phyloP scores from a whole-genome alignment of 2,329 filamentous ascomycete genomes.

The Penicillium sp. region DNA sequence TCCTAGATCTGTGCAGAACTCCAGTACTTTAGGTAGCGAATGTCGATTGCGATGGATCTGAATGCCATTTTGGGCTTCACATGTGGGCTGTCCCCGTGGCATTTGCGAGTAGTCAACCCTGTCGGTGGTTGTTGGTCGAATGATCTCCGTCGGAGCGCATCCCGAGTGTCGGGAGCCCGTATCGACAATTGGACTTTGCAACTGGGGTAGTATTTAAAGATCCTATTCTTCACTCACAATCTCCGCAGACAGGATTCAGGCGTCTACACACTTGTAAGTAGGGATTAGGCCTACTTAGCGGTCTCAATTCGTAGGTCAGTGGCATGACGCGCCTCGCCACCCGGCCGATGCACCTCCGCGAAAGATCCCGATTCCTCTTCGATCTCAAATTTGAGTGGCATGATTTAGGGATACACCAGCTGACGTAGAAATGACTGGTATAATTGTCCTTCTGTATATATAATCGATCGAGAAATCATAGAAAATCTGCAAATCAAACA shows the following conservation, averaged over 20 bases:
- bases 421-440: background rate
- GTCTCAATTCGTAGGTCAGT: background rate
- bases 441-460: background rate
- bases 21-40: background rate
- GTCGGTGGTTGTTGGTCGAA: background rate
- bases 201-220: too few species aligned
- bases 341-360: background rate
- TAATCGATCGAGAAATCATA: background rate
- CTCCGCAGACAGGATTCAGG: background rate
- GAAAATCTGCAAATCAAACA: background rate
- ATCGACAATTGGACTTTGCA: too few species aligned
- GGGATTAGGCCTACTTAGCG: background rate
- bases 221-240: background rate
- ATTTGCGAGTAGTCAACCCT: background rate
- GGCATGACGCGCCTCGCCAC: slow-evolving; percentile 6
- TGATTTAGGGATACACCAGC: background rate
- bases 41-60: background rate
- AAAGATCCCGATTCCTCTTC: background rate
- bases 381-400: slow-evolving; percentile 1
- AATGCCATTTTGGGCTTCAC: background rate
- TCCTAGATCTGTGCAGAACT: background rate
- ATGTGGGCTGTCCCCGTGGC: background rate
- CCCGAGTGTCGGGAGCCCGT: background rate
- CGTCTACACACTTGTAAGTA: background rate
- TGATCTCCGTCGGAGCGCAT: background rate